Conservation (phyloP, 805 yeast genomes). For the Candida fluviatilis region DNA sequence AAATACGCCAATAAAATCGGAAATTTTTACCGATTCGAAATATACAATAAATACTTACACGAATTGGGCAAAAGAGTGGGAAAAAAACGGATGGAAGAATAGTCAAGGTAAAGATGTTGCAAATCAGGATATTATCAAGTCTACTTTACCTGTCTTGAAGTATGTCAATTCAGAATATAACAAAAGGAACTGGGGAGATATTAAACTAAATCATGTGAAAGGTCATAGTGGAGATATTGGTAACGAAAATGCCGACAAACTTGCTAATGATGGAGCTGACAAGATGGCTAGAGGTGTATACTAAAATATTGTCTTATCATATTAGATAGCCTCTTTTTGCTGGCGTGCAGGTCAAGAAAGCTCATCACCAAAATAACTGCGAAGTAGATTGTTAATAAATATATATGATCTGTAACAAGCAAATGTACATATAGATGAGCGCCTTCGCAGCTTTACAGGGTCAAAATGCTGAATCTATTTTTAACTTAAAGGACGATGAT, state of each 20-base stretch:
- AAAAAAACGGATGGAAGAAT: slow-evolving; percentile 48
- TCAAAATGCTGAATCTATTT: slow-evolving; percentile 11
- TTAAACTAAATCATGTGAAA: slow-evolving; percentile 56
- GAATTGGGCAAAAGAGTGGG: slow-evolving; percentile 58
- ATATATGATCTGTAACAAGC: background rate
- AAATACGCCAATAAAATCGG: slow-evolving; percentile 22
- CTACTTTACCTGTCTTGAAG: slow-evolving; percentile 18
- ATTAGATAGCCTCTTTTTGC: no score
- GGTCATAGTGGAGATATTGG: slow-evolving; percentile 73
- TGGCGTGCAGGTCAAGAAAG: no score
- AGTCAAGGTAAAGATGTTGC: slow-evolving; percentile 42
- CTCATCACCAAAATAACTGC: no score
- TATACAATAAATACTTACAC: slow-evolving; percentile 57
- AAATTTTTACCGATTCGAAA: slow-evolving; percentile 66
- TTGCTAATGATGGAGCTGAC: slow-evolving; percentile 67
- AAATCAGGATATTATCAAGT: slow-evolving; percentile 49
- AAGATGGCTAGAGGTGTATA: slow-evolving; percentile 15
- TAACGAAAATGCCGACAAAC: slow-evolving; percentile 69
- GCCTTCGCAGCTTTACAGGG: slow-evolving; percentile 28
- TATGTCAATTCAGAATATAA: slow-evolving; percentile 35
- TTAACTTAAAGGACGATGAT: slow-evolving; percentile 8
- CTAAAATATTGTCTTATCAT: no score
- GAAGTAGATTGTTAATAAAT: background rate
- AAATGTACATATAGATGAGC: slow-evolving; percentile 19
- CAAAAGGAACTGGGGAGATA: slow-evolving; percentile 27